Percentiles rank a stretch among this genome's conserved stretches.
Evolutionary conservation across 2,329 filamentous ascomycete species (phyloP).

Genomic region (Ophiostoma perfectum): DNA sequence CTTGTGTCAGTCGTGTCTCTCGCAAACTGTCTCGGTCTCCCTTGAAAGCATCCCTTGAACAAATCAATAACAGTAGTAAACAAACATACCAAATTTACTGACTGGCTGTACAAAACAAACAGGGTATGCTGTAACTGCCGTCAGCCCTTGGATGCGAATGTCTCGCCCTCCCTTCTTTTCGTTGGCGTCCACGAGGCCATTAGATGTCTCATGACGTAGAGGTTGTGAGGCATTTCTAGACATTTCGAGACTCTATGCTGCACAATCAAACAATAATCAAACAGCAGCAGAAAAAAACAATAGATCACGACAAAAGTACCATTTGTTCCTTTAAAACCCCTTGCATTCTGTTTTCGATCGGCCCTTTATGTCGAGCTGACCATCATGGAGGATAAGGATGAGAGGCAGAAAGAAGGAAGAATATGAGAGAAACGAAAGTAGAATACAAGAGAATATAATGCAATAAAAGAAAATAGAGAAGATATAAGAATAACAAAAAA

Average conservation of each 20-base stretch:
- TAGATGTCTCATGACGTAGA: slow-evolving; percentile 9
- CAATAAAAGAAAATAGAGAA: not conserved
- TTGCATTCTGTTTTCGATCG: not conserved
- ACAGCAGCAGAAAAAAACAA: not conserved
- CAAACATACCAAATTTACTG: not conserved
- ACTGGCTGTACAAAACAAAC: no score
- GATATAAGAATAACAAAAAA: not conserved
- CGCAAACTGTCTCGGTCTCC: slow-evolving; percentile 4
- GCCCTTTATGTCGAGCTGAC: not conserved
- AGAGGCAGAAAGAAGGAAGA: not conserved
- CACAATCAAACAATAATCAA: not conserved
- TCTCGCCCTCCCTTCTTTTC: slow-evolving; percentile 2
- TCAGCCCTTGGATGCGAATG: slow-evolving; percentile 3
- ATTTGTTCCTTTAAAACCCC: not conserved
- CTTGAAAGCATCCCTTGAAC: slow-evolving; percentile 4
- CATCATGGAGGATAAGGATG: not conserved
- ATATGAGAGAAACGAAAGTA: not conserved
- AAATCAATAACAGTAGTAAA: not conserved
- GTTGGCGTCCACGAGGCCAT: slow-evolving; percentile 10
- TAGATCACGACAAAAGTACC: not conserved
- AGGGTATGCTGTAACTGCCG: not conserved
- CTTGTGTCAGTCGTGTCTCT: not conserved
- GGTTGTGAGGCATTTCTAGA: slow-evolving; percentile 1
- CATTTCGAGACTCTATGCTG: not conserved
- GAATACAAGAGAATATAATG: not conserved